These are phyloP conservation scores for Phytophthora megakarya DNA, from an alignment of 352 stramenopile genomes.

Conservation along the genomic window DNA sequence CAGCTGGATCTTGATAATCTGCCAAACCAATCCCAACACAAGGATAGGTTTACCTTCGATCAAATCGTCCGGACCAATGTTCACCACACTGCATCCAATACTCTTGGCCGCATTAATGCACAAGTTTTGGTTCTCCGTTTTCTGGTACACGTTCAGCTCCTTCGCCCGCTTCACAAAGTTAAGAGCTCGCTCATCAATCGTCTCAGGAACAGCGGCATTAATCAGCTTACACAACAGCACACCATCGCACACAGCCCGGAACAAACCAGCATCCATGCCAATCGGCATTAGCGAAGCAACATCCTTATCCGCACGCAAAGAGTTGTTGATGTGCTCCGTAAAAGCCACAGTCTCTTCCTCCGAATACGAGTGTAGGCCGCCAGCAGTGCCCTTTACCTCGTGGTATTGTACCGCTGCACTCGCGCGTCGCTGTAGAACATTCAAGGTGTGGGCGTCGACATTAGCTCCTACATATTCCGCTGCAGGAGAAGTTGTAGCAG, in stretches of 20 bases:
- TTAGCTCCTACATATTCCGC: constrained; percentile 20
- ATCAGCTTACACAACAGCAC: constrained; percentile 93
- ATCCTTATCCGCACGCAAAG: constrained; percentile 68
- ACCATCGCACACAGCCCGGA: constrained; percentile 81
- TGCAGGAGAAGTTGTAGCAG: constrained; percentile 7
- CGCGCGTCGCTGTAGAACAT: constrained; percentile 62
- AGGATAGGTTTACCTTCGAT: constrained; percentile 88
- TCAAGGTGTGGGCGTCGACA: constrained; percentile 58
- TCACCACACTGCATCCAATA: constrained; percentile 94
- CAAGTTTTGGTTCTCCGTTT: constrained; percentile 92
- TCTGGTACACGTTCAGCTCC: constrained; percentile 87
- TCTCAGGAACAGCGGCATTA: constrained; percentile 90
- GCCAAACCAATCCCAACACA: constrained; percentile 92
- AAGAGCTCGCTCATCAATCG: constrained; percentile 90
- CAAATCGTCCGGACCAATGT: constrained; percentile 89
- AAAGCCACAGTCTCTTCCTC: constrained; percentile 92
- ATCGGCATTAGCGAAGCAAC: constrained; percentile 77
- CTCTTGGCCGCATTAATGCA: constrained; percentile 94
- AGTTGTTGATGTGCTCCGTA: constrained; percentile 94
- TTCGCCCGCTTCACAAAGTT: constrained; percentile 86
- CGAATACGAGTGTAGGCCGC: constrained; percentile 87
- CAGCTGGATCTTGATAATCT: constrained; percentile 95
- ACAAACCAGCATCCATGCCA: constrained; percentile 77
- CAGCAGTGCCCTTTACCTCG: constrained; percentile 78
- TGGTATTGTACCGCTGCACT: constrained; percentile 67